Evolutionary conservation across 2,329 filamentous ascomycete species (phyloP).

Genomic region (Fusarium transvaalense): DNA sequence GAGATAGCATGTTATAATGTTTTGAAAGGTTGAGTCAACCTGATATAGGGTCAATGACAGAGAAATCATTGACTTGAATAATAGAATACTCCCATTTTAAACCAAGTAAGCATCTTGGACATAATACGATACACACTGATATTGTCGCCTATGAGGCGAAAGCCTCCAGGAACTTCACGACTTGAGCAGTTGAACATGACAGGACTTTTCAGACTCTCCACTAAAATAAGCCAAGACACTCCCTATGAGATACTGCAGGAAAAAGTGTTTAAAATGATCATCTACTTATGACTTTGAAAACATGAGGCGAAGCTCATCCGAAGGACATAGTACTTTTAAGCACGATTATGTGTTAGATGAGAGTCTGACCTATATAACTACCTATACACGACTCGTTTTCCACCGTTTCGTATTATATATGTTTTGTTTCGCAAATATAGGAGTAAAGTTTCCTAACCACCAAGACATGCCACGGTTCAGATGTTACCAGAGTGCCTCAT

Average conservation of each 20-base stretch:
- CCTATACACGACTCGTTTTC: background rate
- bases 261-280: background rate
- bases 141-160: background rate
- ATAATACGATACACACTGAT: background rate
- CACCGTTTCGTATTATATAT: background rate
- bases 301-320: background rate
- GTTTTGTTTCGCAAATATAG: background rate
- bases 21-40: background rate
- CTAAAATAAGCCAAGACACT: background rate
- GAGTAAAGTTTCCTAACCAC: background rate
- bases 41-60: background rate
- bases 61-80: background rate
- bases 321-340: background rate
- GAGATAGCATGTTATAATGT: background rate
- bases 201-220: background rate
- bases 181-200: background rate
- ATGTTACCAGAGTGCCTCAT: background rate
- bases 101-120: background rate
- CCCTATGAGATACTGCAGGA: background rate
- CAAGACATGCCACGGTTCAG: background rate
- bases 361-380: background rate
- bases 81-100: background rate
- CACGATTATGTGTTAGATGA: background rate
- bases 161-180: background rate
- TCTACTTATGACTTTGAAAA: background rate